A percentile compares a stretch with the other conserved stretches of the same genome.
Evolutionary conservation across 2,329 filamentous ascomycete species (phyloP).

Genomic region (Pleoardoris graminearum): DNA sequence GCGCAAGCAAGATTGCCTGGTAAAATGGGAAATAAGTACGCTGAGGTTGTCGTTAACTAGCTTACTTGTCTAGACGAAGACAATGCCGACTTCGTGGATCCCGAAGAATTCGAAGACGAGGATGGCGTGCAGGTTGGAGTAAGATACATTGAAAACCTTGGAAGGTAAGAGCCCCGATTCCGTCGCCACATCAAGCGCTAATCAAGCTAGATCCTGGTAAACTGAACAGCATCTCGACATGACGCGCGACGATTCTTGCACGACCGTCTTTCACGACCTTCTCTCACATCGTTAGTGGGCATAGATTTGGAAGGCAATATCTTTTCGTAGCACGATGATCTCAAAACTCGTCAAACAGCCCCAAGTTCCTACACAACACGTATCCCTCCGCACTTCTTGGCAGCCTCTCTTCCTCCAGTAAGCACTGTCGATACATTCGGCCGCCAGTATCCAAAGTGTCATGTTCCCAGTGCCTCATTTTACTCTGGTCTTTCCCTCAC

Average conservation of each 20-base stretch:
- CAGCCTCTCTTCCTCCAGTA: slow-evolving; percentile 1
- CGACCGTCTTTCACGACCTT: too few species aligned
- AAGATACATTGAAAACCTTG: slow-evolving; percentile 40
- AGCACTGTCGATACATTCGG: neutral
- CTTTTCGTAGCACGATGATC: neutral
- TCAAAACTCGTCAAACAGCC: slow-evolving; percentile 3
- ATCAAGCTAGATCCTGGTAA: neutral
- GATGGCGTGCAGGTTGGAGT: slow-evolving; percentile 38
- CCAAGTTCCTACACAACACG: neutral
- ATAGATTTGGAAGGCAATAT: neutral
- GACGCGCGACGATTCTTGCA: neutral
- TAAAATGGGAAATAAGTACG: slow-evolving; percentile 42
- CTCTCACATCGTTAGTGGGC: too few species aligned
- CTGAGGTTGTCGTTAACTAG: slow-evolving; percentile 21
- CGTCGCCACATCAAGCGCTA: neutral
- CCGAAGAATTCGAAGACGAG: slow-evolving; percentile 29
- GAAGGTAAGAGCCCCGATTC: slow-evolving; percentile 25
- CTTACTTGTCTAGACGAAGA: slow-evolving; percentile 22
- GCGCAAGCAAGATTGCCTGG: slow-evolving; percentile 1
- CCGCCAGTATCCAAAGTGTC: neutral
- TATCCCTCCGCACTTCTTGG: neutral
- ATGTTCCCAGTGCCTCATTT: neutral
- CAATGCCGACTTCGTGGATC: slow-evolving; percentile 32
- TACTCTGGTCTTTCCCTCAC: neutral
- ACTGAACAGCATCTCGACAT: slow-evolving; percentile 3